Conservation (phyloP, 495 filamentous ascomycete genomes). For the Penicillium manginii region DNA sequence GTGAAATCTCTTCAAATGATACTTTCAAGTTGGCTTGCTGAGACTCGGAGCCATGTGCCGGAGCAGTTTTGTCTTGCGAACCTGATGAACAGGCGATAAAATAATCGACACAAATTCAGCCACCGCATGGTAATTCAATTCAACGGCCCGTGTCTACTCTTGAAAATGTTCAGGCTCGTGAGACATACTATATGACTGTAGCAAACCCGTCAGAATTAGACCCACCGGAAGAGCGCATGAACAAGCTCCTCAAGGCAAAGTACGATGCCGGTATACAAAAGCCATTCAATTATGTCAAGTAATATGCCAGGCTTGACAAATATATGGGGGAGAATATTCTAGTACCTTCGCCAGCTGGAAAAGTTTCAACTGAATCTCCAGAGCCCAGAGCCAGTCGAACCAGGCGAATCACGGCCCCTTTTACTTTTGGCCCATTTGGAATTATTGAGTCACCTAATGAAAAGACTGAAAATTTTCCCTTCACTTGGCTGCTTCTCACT, state of each 20-base stretch:
- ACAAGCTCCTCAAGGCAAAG: slow-evolving; percentile 91
- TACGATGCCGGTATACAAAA: slow-evolving; percentile 92
- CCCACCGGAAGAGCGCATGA: slow-evolving; percentile 91
- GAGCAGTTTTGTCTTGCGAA: too few relatives aligned
- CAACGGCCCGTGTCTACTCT: slow-evolving; percentile 61
- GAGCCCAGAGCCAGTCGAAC: too few relatives aligned
- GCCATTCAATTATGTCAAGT: slow-evolving; percentile 97
- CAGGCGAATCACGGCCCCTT: too few relatives aligned
- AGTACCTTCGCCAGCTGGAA: slow-evolving; percentile 87
- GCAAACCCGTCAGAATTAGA: slow-evolving; percentile 93
- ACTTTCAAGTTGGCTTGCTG: too few relatives aligned
- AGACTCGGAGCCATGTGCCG: too few relatives aligned
- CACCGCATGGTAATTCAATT: slow-evolving; percentile 58
- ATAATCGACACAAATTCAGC: slow-evolving; percentile 39
- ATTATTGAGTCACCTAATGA: too few relatives aligned
- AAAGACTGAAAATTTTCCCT: too few relatives aligned
- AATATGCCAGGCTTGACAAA: slow-evolving; percentile 81
- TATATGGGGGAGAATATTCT: slow-evolving; percentile 92
- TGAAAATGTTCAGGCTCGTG: slow-evolving; percentile 79
- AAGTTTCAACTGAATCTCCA: slow-evolving; percentile 93
- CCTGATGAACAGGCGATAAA: too few relatives aligned
- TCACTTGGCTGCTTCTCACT: too few relatives aligned
- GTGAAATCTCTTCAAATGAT: too few relatives aligned
- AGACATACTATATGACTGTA: slow-evolving; percentile 93
- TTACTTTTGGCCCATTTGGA: too few relatives aligned